Evolutionary conservation across 2,329 filamentous ascomycete genomes (phyloP).

Genomic region (Shiraia bambusicola): DNA sequence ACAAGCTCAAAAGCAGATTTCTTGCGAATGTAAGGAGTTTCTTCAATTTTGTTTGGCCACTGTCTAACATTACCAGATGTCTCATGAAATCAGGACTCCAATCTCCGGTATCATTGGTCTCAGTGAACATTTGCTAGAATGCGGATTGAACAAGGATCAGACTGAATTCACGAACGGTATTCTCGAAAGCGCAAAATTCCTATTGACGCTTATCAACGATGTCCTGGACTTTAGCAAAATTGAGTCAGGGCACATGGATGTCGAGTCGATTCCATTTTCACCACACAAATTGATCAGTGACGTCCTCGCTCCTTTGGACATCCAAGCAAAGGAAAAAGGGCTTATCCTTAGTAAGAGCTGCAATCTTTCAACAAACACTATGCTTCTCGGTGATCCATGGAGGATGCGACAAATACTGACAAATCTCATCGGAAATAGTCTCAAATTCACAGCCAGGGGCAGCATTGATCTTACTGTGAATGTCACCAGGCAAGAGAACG

Average conservation of each 20-base stretch:
- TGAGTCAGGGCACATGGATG: conserved; percentile 50
- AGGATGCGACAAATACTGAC: conserved; percentile 38
- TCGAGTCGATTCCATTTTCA: conserved; percentile 55
- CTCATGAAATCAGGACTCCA: conserved; percentile 13
- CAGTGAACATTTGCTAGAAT: conserved; percentile 9
- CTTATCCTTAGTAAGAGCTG: conserved; percentile 59
- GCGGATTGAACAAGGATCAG: conserved; percentile 6
- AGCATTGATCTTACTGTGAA: conserved; percentile 36
- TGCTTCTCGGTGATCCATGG: conserved; percentile 45
- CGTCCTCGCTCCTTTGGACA: conserved; percentile 45
- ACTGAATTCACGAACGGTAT: conserved; percentile 50
- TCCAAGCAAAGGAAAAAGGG: conserved; percentile 42
- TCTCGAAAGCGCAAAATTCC: conserved; percentile 57
- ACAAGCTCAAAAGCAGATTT: conserved; percentile 10
- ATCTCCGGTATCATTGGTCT: conserved; percentile 13
- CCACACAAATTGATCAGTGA: conserved; percentile 57
- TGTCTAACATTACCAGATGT: conserved; percentile 6
- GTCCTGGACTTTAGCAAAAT: conserved; percentile 50
- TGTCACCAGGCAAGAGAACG: conserved; percentile 25
- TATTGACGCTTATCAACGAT: conserved; percentile 50
- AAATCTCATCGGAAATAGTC: conserved; percentile 42
- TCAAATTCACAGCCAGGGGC: conserved; percentile 44
- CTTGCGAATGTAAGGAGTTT: conserved; percentile 9
- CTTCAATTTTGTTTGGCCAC: not conserved
- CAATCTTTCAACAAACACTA: conserved; percentile 52